phyloP scores from a whole-genome alignment of 805 yeast genomes.

The Saturnispora sekii region DNA sequence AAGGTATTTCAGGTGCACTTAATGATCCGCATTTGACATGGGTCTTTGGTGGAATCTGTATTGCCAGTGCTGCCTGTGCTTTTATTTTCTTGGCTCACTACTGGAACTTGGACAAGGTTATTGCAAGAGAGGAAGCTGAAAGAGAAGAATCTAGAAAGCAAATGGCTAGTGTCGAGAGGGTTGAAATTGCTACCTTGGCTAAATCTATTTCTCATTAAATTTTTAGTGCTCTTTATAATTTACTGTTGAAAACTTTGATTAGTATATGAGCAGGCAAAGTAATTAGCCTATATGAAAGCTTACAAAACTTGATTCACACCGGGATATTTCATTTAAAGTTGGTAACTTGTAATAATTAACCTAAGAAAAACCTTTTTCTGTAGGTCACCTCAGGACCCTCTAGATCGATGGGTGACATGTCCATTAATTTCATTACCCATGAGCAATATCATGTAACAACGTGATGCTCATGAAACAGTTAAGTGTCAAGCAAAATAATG shows the following conservation, averaged over 20 bases:
- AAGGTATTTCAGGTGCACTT: slow-evolving; percentile 32
- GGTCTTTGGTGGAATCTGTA: slow-evolving; percentile 33
- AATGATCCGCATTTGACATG: slow-evolving; percentile 34
- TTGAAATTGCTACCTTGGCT: slow-evolving; percentile 8
- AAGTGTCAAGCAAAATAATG: no score
- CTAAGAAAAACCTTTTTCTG: no score
- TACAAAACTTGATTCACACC: no score
- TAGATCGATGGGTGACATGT: no score
- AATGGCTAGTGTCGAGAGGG: background rate
- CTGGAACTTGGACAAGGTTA: slow-evolving; percentile 26
- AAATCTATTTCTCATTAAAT: slow-evolving; percentile 8
- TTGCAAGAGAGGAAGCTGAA: slow-evolving; percentile 18
- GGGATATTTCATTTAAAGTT: no score
- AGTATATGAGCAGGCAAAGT: no score
- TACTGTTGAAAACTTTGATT: background rate
- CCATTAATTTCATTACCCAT: no score
- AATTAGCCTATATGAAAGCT: no score
- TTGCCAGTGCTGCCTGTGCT: slow-evolving; percentile 30
- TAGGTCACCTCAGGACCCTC: no score
- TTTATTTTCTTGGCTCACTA: slow-evolving; percentile 20
- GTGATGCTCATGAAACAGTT: no score
- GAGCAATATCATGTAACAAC: no score
- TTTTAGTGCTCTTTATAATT: background rate
- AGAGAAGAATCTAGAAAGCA: slow-evolving; percentile 11
- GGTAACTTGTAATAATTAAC: no score